Conservation (phyloP, 805 yeast species). For the Saccharomycopsis sp. region DNA sequence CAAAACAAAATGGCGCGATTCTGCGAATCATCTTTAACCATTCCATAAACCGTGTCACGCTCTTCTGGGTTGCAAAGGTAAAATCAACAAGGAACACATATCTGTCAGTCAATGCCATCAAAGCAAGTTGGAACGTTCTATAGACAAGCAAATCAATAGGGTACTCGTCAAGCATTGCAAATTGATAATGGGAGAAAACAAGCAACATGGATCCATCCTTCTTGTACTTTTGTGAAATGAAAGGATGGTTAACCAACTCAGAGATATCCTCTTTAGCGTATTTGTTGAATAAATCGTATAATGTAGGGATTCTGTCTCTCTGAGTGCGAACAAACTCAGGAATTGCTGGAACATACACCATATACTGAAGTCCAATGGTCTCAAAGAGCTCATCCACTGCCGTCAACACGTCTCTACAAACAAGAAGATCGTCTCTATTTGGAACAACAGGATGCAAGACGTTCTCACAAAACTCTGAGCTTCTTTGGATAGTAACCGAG, state of each 20-base stretch:
- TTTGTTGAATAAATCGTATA: slow-evolving; percentile 71
- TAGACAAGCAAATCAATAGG: slow-evolving; percentile 35
- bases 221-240: slow-evolving; percentile 58
- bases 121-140: slow-evolving; percentile 57
- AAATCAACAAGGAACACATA: slow-evolving; percentile 61
- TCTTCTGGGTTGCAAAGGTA: slow-evolving; percentile 43
- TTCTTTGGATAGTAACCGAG: slow-evolving; percentile 13
- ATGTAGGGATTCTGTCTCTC: slow-evolving; percentile 41
- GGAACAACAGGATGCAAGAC: slow-evolving; percentile 8
- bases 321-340: slow-evolving; percentile 47
- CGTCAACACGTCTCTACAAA: slow-evolving; percentile 1
- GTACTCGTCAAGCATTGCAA: slow-evolving; percentile 23
- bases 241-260: slow-evolving; percentile 34
- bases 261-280: slow-evolving; percentile 45
- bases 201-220: slow-evolving; percentile 68
- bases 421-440: not conserved
- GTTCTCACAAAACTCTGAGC: slow-evolving; percentile 9
- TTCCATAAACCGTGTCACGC: not conserved
- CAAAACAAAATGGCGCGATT: slow-evolving; percentile 2
- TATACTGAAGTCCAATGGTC: slow-evolving; percentile 53
- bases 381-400: slow-evolving; percentile 30
- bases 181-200: slow-evolving; percentile 41
- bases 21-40: not conserved
- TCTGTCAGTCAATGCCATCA: slow-evolving; percentile 66
- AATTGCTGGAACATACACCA: slow-evolving; percentile 48